These are phyloP conservation scores for Rhododendron vialii DNA, from an alignment of 148 eudicot species.

Conservation along the genomic window DNA sequence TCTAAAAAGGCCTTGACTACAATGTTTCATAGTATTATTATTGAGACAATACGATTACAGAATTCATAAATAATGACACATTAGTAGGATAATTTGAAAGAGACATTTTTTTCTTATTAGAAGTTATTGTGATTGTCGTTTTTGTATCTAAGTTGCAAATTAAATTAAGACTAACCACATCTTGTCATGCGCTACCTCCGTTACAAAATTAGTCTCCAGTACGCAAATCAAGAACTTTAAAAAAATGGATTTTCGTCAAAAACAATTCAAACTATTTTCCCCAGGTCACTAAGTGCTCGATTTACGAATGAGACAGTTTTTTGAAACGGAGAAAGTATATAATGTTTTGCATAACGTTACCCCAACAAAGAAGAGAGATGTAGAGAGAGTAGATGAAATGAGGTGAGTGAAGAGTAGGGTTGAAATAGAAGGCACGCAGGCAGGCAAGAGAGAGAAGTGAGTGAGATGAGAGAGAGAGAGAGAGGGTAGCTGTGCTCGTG, in stretches of 20 bases:
- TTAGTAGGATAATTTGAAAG: neutral
- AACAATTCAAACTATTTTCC: neutral
- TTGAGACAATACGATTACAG: too few species aligned
- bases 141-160: neutral
- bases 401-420: neutral
- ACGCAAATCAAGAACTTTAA: neutral
- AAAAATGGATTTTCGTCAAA: too few species aligned
- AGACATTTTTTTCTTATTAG: neutral
- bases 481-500: slow-evolving; percentile 8
- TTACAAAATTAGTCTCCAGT: neutral
- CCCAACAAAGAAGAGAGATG: neutral
- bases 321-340: neutral
- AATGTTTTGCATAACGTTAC: neutral
- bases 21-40: too few species aligned
- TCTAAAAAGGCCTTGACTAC: neutral
- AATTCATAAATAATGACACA: neutral
- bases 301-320: too few species aligned
- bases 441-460: neutral
- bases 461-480: too few species aligned
- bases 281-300: neutral
- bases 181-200: neutral
- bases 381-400: neutral
- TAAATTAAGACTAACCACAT: neutral
- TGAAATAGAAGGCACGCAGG: too few species aligned
- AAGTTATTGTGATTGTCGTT: neutral